Conservation (phyloP, 2,329 filamentous ascomycete species). For the Metarhizium album region DNA sequence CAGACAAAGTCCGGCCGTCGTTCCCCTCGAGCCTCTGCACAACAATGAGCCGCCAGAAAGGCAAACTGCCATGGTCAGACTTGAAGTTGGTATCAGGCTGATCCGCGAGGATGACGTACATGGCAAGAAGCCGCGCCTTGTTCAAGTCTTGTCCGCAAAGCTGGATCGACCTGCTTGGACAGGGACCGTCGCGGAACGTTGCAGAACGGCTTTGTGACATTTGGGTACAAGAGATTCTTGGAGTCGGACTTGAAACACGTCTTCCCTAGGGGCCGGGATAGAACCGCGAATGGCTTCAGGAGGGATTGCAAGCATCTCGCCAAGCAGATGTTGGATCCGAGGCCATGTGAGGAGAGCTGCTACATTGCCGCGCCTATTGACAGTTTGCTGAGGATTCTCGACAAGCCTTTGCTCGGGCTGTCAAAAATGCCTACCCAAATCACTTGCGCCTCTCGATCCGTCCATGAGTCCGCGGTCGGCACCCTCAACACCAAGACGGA, state of each 20-base stretch:
- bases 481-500: slow-evolving; percentile 18
- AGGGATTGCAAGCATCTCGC: slow-evolving; percentile 18
- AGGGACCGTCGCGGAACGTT: too few species aligned
- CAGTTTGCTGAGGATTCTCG: background rate
- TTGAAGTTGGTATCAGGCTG: slow-evolving; percentile 27
- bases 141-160: slow-evolving; percentile 28
- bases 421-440: slow-evolving; percentile 15
- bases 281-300: slow-evolving; percentile 14
- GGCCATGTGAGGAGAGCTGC: slow-evolving; percentile 15
- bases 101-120: slow-evolving; percentile 27
- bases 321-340: slow-evolving; percentile 20
- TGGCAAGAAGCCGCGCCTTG: slow-evolving; percentile 32
- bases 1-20: slow-evolving; percentile 27
- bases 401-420: slow-evolving; percentile 20
- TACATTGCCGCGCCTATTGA: background rate
- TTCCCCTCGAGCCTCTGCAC: slow-evolving; percentile 16
- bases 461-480: slow-evolving; percentile 16
- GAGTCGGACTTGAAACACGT: slow-evolving; percentile 19
- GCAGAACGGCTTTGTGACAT: background rate
- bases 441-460: slow-evolving; percentile 20
- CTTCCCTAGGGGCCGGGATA: slow-evolving; percentile 13
- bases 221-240: slow-evolving; percentile 19
- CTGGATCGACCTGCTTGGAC: background rate
- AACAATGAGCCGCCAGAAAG: slow-evolving; percentile 34
- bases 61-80: slow-evolving; percentile 22